phyloP scores from a whole-genome alignment of 495 filamentous ascomycete species.

The Xylaria venustula region DNA sequence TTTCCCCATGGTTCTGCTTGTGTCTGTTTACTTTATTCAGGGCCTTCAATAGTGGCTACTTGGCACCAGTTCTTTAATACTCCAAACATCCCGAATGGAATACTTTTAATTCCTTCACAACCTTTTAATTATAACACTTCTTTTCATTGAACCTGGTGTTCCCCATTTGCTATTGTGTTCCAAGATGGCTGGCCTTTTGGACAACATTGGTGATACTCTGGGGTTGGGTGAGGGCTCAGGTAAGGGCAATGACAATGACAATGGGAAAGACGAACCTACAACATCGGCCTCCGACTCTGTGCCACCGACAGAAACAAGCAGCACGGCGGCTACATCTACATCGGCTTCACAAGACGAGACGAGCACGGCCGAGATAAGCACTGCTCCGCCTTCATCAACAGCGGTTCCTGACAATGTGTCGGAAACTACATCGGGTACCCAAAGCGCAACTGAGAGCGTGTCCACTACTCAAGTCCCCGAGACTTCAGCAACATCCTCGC shows the following conservation, averaged over 20 bases:
- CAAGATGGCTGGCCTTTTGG: slow-evolving; percentile 30
- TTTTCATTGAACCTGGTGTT: slow-evolving; percentile 34
- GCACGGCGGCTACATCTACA: neutral
- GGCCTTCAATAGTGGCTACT: neutral
- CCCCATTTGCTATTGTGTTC: slow-evolving; percentile 17
- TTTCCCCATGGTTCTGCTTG: neutral
- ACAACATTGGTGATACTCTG: slow-evolving; percentile 21
- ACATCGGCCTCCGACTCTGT: neutral
- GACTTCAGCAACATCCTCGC: slow-evolving; percentile 12
- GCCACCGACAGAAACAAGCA: neutral
- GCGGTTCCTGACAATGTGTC: slow-evolving; percentile 9
- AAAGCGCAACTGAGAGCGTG: slow-evolving; percentile 18
- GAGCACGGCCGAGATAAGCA: neutral
- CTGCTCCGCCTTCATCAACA: slow-evolving; percentile 7
- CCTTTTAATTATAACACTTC: slow-evolving; percentile 15
- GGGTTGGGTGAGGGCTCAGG: slow-evolving; percentile 13
- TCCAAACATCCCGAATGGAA: slow-evolving; percentile 15
- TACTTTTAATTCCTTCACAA: slow-evolving; percentile 12
- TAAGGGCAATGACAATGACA: slow-evolving; percentile 14
- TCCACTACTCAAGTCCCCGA: slow-evolving; percentile 1
- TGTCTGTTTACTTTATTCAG: neutral
- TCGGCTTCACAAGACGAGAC: neutral
- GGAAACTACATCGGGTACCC: slow-evolving; percentile 18
- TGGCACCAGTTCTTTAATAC: neutral
- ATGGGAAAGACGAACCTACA: slow-evolving; percentile 10